Evolutionary conservation across 139 green algal species (phyloP).

Genomic region (Monoraphidium neglectum): DNA sequence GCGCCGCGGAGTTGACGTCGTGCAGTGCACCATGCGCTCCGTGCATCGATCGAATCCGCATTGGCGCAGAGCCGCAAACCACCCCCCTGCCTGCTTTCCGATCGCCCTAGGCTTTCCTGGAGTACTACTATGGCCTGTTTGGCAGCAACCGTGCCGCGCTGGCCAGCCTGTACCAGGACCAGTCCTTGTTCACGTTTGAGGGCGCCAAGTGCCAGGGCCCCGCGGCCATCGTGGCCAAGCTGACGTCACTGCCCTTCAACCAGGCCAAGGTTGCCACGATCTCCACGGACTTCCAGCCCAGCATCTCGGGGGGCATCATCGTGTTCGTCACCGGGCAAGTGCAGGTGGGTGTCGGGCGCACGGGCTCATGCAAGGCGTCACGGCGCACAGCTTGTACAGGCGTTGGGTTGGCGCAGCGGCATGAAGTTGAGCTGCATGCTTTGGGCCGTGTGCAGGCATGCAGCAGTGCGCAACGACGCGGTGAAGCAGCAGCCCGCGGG

Average conservation of each 20-base stretch:
- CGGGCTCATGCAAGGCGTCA: too few species aligned
- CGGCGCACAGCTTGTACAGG: too few species aligned
- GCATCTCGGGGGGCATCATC: conserved; percentile 74
- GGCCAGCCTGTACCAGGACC: conserved; percentile 82
- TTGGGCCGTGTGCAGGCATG: too few species aligned
- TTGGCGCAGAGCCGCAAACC: too few species aligned
- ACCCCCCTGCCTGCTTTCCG: too few species aligned
- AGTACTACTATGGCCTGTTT: conserved; percentile 97
- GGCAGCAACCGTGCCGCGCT: conserved; percentile 78
- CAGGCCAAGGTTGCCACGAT: conserved; percentile 70
- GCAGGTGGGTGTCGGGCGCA: conserved; percentile 62
- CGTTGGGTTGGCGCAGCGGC: too few species aligned
- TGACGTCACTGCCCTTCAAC: conserved; percentile 80
- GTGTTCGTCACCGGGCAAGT: conserved; percentile 90
- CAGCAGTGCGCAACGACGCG: too few species aligned
- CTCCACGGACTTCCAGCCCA: conserved; percentile 87
- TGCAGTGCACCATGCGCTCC: too few species aligned
- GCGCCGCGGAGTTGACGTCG: too few species aligned
- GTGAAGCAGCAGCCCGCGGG: too few species aligned
- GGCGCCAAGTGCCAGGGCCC: conserved; percentile 76
- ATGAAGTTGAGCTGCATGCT: too few species aligned
- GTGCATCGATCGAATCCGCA: too few species aligned
- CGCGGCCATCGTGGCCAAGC: conserved; percentile 74
- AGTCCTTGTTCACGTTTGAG: conserved; percentile 87
- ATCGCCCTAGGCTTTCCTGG: conserved; percentile 82